Percentiles rank a stretch among this genome's conserved stretches.
Conservation (phyloP, 2,329 filamentous ascomycete species). For the Penicillium vulpinum region DNA sequence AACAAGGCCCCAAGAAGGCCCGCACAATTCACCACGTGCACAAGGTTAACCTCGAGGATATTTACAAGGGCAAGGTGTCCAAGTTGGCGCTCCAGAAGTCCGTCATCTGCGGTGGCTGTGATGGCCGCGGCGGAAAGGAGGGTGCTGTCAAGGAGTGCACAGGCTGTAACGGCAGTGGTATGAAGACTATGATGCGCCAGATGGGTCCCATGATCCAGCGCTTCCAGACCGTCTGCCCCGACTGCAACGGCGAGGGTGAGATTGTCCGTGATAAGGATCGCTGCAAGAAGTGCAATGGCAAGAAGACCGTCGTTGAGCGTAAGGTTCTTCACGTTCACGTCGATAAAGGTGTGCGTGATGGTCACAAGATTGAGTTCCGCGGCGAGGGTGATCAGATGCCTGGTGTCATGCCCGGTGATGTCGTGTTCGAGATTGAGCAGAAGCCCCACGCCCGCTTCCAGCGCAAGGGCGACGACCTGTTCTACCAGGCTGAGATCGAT, state of each 20-base stretch:
- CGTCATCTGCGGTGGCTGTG: conserved; percentile 92
- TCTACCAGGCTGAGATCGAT: conserved; percentile 94
- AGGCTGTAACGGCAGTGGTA: conserved; percentile 89
- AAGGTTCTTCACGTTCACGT: conserved; percentile 99
- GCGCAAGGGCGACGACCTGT: conserved; percentile 91
- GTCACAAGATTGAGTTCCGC: conserved; percentile 94
- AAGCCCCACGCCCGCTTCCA: conserved; percentile 97
- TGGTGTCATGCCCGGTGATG: conserved; percentile 88
- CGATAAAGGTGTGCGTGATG: conserved; percentile 87
- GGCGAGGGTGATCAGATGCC: conserved; percentile 96
- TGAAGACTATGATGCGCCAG: conserved; percentile 99
- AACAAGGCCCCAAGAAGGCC: conserved; percentile 82
- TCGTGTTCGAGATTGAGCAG: conserved; percentile 98
- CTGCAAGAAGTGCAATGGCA: conserved; percentile 93
- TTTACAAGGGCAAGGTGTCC: conserved; percentile 96
- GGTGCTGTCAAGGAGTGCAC: conserved; percentile 92
- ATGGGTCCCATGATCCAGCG: conserved; percentile 99
- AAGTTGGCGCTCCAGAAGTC: conserved; percentile 97
- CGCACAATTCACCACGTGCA: conserved; percentile 97
- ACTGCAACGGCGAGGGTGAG: conserved; percentile 97
- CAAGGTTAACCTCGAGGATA: conserved; percentile 96
- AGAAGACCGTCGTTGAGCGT: conserved; percentile 96
- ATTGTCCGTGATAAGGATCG: conserved; percentile 95
- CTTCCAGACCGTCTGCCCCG: conserved; percentile 98
- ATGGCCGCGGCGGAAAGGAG: conserved; percentile 93